Evolutionary conservation across 768 basidiomycete genomes (phyloP).

Genomic region (Lentinula boryana): DNA sequence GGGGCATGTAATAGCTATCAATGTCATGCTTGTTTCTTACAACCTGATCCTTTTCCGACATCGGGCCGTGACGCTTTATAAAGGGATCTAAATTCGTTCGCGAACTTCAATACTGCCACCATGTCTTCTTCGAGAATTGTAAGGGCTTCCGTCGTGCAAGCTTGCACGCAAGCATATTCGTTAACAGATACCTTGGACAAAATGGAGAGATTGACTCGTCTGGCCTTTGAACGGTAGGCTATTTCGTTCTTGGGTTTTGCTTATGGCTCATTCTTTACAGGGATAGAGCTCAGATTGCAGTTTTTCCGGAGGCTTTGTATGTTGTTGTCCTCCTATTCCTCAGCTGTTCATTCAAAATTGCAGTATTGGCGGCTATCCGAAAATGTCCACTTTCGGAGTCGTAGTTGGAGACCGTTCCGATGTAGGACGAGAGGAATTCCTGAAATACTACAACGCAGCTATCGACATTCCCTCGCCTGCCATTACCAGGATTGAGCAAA

Average conservation of each 20-base stretch:
- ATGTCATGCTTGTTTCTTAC: not conserved
- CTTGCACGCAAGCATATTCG: slow-evolving; percentile 33
- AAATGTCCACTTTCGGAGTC: slow-evolving; percentile 46
- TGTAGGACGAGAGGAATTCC: slow-evolving; percentile 53
- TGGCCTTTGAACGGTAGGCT: slow-evolving; percentile 33
- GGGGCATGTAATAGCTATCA: not conserved
- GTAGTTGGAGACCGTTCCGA: slow-evolving; percentile 43
- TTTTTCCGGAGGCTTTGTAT: slow-evolving; percentile 48
- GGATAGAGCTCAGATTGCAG: slow-evolving; percentile 35
- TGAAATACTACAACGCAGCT: slow-evolving; percentile 48
- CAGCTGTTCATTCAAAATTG: not conserved
- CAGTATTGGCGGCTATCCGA: slow-evolving; percentile 58
- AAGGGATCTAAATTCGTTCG: not conserved
- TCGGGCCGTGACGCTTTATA: not conserved
- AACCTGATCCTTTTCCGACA: not conserved
- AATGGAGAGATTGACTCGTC: slow-evolving; percentile 30
- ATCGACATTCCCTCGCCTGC: slow-evolving; percentile 52
- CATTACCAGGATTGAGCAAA: slow-evolving; percentile 37
- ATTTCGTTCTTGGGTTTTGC: not conserved
- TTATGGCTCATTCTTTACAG: not conserved
- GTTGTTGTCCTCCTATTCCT: slow-evolving; percentile 11
- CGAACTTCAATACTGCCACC: not conserved
- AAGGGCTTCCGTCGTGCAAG: slow-evolving; percentile 43
- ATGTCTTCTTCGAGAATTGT: slow-evolving; percentile 3
- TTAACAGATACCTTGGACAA: slow-evolving; percentile 34